Evolutionary conservation across 331 rosid species (phyloP), one percentile per base, ranked within the genome.

Genomic region (Acacia concinna): DNA sequence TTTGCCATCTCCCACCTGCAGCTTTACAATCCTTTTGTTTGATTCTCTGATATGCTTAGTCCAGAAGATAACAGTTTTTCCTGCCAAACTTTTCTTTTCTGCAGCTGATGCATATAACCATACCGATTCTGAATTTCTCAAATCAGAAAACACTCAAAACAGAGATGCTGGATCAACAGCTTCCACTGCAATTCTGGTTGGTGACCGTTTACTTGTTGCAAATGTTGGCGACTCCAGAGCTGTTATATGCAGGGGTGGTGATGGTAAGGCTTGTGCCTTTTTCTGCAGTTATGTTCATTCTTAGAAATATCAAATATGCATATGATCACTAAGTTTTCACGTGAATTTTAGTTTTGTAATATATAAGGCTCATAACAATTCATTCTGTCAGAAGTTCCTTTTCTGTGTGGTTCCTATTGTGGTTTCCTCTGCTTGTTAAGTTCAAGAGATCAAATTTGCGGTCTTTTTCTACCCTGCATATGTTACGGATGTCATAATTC

Each of bases 121-220:
- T 51, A 95, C 97, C 44, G 98, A 95, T 82, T 81, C 94, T 1
- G 97, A 95, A 82, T 95, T 92, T 86, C 94, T 95, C 87, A 95
- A 95, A 83, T 90, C 96, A 12, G 97, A 95, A 86, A 91, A 95
- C 82, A 89, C 64, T 74, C 99, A 95, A 85, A 90, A 93, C 84
- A 80, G 94, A 77, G 99, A 95, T 83, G 99, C 97, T 81, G 99
- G 99, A 69, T 95, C 99, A 71, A 95, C 99, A 80, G 99, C 97
- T 84, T 95, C 99, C 71, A 95, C 97, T 75, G 99, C 99, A 46
- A 93, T 95, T 78, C 89, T 95, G 46, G 97, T 93, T 66, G 97
- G 97, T 43, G 97, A 95, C 25, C 99, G 97, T 43, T 86, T 95
- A 84, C 97, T 95, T 67, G 99, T 95, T 65, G 99, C 99, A 78